Evolutionary conservation across 805 yeast genomes (phyloP), one percentile per base, ranked within the genome.

Genomic region (Komagataella kurtzmanii): DNA sequence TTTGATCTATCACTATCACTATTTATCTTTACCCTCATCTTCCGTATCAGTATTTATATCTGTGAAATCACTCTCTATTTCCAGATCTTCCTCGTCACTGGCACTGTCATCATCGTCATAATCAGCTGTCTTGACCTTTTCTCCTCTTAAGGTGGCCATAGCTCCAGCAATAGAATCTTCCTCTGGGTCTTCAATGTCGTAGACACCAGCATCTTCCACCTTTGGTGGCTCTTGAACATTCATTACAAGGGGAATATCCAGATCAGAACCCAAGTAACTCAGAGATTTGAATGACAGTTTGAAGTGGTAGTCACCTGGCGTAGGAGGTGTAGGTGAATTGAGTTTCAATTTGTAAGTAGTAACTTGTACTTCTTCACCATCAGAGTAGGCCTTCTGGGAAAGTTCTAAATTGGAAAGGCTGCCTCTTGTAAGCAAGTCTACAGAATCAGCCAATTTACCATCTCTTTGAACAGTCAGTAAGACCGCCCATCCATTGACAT

Each of bases 241-340:
- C 83, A 90, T 76, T 21, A 70, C 69, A 49, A 88, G 66, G 7
- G 90, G 84, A 54, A 83, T 75, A 56, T 83, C 88, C 21, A 88
- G 64, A 63, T 91, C 97, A 17, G 79, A 68, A 5, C 96, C 96
- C 64, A 87, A 88, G 65, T 88, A 90, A 47, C 85, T 81, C 51
- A 85, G 76, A 52, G 85, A 83, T 61, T 81, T 80, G 61, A 91
- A 65, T 21, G 81, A 68, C 17, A 90, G 70, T 67, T 89, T 77
- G 72, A 87, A 87, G 56, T 79, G 81, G 61, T 69, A 79, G 46
- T 68, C 71, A 46, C 95, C 96, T 17, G 70, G 69, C 52, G 74
- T 74, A 17, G 75, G 75, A n/a, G 98, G 97, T 14, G 95, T 80
- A 47, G 95, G 89, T 49, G 80, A 74, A 6, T 83, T 66, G 49